Evolutionary conservation across 208 protist genomes (phyloP), one percentile per base, ranked within the genome.

Genomic region (Crithidia expoeki): DNA sequence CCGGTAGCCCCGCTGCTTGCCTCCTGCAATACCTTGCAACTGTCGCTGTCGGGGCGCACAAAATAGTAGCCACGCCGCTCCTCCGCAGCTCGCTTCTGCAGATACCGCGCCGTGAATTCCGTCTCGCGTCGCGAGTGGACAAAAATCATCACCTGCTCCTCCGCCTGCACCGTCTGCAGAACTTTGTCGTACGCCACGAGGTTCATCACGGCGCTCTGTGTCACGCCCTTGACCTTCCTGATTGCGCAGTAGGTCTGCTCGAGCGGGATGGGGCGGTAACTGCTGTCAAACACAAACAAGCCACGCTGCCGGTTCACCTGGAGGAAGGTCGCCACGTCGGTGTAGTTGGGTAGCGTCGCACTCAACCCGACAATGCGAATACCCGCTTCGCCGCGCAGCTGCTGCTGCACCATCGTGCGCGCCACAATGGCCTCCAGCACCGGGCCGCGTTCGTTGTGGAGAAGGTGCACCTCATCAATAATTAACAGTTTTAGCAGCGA

Each of bases 51-150:
- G 38, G 95, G 81, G 19, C 81, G 83, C 9, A 99, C 67, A 64
- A 99, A 98, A 50, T 81, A 68, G 53, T 89, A 83, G n/a, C 94
- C 78, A 0, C 86, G 92, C 27, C 97, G 94, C 42, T 98, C 89
- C 58, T 98, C 89, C 19, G 94, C 49, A 0, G 92, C 94, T 42
- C 88, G 89, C 75, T 98, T 92, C 68, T 89, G 72, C 38, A 99
- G 76, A 34, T 88, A 94, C 21, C 73, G 52, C 5, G 95, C 98
- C 10, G 99, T 99, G 74, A 97, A 96, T 21, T 90, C 92, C 11
- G 99, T 99, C 55, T 99, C 99, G 71, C 99, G 98, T 27, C 99
- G 88, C 9, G 97, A 99, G 77, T 99, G 99, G 17, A 99, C 99
- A 79, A 99, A 99, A 40, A 99, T 84, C 56, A 99, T 85, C 5